A percentile compares a stretch with the other conserved stretches of the same genome.
Evolutionary conservation across 371 early-diverging fungal genomes (phyloP).

Genomic region (Lichtheimia ramosa): DNA sequence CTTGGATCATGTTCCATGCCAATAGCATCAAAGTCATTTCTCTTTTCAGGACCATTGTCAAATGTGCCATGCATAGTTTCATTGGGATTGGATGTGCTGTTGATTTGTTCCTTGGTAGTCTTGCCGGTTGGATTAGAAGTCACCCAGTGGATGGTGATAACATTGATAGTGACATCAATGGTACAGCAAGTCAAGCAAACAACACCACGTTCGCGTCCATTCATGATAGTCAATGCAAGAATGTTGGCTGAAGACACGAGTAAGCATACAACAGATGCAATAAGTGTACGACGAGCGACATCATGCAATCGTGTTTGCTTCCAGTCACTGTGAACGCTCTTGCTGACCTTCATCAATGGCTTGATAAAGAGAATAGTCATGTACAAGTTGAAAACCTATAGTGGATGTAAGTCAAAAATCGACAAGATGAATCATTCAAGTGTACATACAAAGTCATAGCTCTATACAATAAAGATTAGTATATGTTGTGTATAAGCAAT

Average conservation of each 20-base stretch:
- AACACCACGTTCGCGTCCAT: constrained; percentile 49
- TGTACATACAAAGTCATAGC: constrained; percentile 43
- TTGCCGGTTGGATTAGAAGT: constrained; percentile 11
- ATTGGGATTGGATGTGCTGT: constrained; percentile 9
- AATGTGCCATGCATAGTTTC: constrained; percentile 12
- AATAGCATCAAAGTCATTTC: constrained; percentile 4
- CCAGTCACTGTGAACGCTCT: constrained; percentile 27
- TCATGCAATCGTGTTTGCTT: constrained; percentile 41
- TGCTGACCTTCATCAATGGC: constrained; percentile 35
- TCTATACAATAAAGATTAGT: neutral
- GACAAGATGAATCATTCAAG: no score
- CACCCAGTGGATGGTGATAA: constrained; percentile 53
- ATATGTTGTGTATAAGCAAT: neutral
- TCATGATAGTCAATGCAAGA: constrained; percentile 35
- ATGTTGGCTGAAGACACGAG: constrained; percentile 53
- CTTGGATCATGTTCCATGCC: constrained; percentile 7
- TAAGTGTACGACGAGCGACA: constrained; percentile 48
- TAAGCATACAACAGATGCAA: constrained; percentile 51
- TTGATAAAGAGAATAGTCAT: constrained; percentile 51
- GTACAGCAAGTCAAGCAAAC: constrained; percentile 55
- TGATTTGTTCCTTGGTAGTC: constrained; percentile 9
- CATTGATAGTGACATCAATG: constrained; percentile 57
- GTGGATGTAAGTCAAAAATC: neutral
- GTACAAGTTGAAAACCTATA: constrained; percentile 43
- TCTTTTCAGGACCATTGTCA: constrained; percentile 4